These are phyloP conservation scores for Nephelium lappaceum DNA, from an alignment of 345 rosid genomes.

Conservation along the genomic window DNA sequence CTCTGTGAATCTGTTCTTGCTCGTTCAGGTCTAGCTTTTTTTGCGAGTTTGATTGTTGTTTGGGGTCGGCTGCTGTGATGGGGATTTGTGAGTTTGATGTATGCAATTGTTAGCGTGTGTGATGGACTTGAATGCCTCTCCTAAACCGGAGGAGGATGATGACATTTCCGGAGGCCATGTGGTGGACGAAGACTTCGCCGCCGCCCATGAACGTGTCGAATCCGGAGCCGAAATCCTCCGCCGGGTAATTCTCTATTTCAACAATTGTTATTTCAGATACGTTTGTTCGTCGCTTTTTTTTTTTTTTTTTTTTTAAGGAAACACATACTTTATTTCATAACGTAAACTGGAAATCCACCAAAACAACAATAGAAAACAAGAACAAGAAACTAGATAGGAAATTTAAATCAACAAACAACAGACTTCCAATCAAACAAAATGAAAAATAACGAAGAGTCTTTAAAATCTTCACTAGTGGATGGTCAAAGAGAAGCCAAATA, in stretches of 20 bases:
- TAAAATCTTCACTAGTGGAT: no score
- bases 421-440: no score
- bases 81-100: conserved; percentile 16
- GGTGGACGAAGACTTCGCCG: conserved; percentile 35
- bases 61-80: neutral
- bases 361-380: no score
- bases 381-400: no score
- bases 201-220: conserved; percentile 54
- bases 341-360: no score
- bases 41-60: neutral
- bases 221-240: conserved; percentile 67
- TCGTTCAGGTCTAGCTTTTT: neutral
- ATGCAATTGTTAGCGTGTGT: conserved; percentile 71
- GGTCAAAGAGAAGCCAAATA: no score
- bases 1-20: neutral
- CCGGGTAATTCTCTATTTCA: conserved; percentile 49
- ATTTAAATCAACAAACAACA: no score
- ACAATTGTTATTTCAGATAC: neutral
- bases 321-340: no score
- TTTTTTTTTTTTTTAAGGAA: no score
- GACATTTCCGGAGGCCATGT: conserved; percentile 52
- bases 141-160: conserved; percentile 80
- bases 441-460: no score
- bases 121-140: conserved; percentile 80
- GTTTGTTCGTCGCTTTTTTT: no score